Evolutionary conservation across 768 basidiomycete genomes (phyloP), one percentile per base, ranked within the genome.

Genomic region (Boletus rubroflammeus): DNA sequence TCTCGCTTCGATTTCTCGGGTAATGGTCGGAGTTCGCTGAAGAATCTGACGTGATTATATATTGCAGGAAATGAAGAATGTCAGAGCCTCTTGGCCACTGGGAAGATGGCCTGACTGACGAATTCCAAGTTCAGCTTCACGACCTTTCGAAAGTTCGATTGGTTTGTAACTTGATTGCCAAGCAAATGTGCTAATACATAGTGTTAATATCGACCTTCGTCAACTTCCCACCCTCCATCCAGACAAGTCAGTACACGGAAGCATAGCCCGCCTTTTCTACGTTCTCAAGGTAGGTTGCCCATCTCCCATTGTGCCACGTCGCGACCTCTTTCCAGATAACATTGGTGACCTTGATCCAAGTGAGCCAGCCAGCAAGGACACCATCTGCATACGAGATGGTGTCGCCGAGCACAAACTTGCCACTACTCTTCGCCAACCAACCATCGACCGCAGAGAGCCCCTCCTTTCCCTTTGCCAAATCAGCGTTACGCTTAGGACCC

Each of bases 231-330:
- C 23, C 23, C n/a, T 11, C 7, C 4, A 57, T 50, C 26, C 36
- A 40, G 41, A 32, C 34, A 15, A 8, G 31, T 47, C 19, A 62
- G 31, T 50, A 2, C 34, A 69, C 51, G 29, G 49, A n/a, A 26
- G 70, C 68, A 43, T 73, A 76, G 45, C 66, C 63, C 26, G 51
- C 63, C 38, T 48, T 62, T 41, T 70, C 59, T 38, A 77, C 58
- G n/a, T 56, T 54, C 17, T 63, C 59, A 41, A 73, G 31, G 39
- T 74, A 62, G 23, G 59, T 64, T 10, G 57, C 70, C 78, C 78
- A 78, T 40, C 68, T 58, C 14, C 77, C 77, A 7, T 58, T 62
- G 44, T 79, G 64, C 74, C 74, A 78, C 8, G 56, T 58, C 38
- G 62, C 53, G 1, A 75, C 56, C 7, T 67, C 65, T 38, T 61